These are phyloP conservation scores for Fusarium sp. DNA, from an alignment of 2,329 filamentous ascomycete species.

Conservation along the genomic window DNA sequence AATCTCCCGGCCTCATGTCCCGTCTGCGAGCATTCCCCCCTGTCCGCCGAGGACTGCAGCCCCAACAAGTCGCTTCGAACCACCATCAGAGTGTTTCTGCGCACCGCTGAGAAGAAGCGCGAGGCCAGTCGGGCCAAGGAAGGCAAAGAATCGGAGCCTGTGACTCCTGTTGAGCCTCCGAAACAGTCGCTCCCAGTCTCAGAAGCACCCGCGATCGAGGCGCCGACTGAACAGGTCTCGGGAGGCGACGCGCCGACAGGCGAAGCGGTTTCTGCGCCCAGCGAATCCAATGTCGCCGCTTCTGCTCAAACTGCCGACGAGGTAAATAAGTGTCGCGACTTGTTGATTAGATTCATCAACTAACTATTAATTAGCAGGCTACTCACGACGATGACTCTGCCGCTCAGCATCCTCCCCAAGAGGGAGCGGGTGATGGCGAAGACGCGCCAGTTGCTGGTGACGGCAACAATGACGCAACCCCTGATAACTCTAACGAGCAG, in stretches of 20 bases:
- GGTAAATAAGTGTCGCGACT: slow-evolving; percentile 16
- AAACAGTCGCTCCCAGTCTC: slow-evolving; percentile 46
- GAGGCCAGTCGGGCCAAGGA: slow-evolving; percentile 68
- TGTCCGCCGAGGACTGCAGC: slow-evolving; percentile 85
- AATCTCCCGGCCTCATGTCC: slow-evolving; percentile 82
- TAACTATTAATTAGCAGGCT: slow-evolving; percentile 13
- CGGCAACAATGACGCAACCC: slow-evolving; percentile 25
- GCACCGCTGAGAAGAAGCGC: slow-evolving; percentile 89
- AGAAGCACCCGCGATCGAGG: slow-evolving; percentile 32
- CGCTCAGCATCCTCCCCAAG: slow-evolving; percentile 13
- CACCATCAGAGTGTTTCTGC: slow-evolving; percentile 89
- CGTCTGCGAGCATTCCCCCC: slow-evolving; percentile 89
- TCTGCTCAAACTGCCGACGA: slow-evolving; percentile 23
- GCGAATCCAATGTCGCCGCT: slow-evolving; percentile 14
- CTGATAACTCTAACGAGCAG: slow-evolving; percentile 35
- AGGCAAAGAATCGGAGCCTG: slow-evolving; percentile 51
- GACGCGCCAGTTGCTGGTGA: slow-evolving; percentile 18
- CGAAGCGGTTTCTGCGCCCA: slow-evolving; percentile 11
- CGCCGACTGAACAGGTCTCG: slow-evolving; percentile 27
- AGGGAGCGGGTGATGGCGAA: slow-evolving; percentile 27
- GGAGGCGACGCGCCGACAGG: slow-evolving; percentile 11
- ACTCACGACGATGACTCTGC: slow-evolving; percentile 2
- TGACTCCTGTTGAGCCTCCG: slow-evolving; percentile 53
- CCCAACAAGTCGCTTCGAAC: slow-evolving; percentile 90
- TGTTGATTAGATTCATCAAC: neutral